Percentiles rank a stretch among this genome's conserved stretches.
Evolutionary conservation across 257 asterid species (phyloP).

Genomic region (Nemophila menziesii): DNA sequence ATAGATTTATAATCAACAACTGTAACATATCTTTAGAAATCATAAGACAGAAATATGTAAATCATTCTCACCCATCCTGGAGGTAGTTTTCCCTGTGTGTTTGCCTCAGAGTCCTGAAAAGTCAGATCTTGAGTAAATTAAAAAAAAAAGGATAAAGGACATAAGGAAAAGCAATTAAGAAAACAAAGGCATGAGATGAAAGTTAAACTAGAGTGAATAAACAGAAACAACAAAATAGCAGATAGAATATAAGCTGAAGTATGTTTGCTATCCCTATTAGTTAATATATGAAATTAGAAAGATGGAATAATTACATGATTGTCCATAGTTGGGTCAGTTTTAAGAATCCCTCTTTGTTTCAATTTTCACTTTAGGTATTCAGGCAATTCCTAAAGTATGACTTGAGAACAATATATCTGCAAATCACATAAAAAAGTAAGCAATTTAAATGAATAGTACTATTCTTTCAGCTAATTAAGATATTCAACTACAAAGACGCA

Average conservation of each 20-base stretch:
- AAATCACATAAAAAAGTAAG: too few relatives aligned
- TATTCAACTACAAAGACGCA: too few relatives aligned
- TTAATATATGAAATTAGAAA: slow-evolving; percentile 1
- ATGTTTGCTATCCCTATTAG: neutral
- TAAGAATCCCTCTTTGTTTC: slow-evolving; percentile 88
- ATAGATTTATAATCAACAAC: too few relatives aligned
- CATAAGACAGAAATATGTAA: neutral
- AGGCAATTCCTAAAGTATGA: slow-evolving; percentile 76
- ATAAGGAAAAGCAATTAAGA: neutral
- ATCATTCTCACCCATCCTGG: slow-evolving; percentile 78
- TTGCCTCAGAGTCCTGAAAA: slow-evolving; percentile 42
- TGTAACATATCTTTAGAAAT: too few relatives aligned
- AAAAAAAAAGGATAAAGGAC: slow-evolving; percentile 8
- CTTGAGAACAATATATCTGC: too few relatives aligned
- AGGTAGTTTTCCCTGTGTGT: slow-evolving; percentile 41
- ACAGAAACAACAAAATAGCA: too few relatives aligned
- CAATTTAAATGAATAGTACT: too few relatives aligned
- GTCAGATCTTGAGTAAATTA: slow-evolving; percentile 11
- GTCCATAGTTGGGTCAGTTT: slow-evolving; percentile 29
- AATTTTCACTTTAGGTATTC: slow-evolving; percentile 84
- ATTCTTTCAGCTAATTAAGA: too few relatives aligned
- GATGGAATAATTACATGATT: slow-evolving; percentile 15
- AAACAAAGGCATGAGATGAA: neutral
- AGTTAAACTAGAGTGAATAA: too few relatives aligned
- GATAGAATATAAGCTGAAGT: neutral